Conservation (phyloP, 768 basidiomycete species). For the Obba rivulosa region DNA sequence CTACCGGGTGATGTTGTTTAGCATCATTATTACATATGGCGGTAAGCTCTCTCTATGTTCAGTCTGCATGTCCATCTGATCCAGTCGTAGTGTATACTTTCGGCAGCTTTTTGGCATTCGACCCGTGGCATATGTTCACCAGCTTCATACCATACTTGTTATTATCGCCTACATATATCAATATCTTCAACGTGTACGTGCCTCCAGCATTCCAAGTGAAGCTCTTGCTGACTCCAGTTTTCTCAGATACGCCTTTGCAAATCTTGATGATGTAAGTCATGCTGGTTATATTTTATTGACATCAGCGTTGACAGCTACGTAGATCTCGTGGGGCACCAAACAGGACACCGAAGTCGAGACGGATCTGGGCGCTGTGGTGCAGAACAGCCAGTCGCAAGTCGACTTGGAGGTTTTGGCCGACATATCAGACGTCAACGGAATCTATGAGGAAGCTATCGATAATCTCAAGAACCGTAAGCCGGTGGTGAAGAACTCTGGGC, state of each 20-base stretch:
- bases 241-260: constrained; percentile 75
- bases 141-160: constrained; percentile 87
- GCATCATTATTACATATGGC: constrained; percentile 82
- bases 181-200: constrained; percentile 69
- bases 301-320: background rate
- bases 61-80: constrained; percentile 2
- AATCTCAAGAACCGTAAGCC: constrained; percentile 61
- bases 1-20: constrained; percentile 77
- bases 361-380: constrained; percentile 80
- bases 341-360: constrained; percentile 68
- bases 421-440: constrained; percentile 73
- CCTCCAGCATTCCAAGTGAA: background rate
- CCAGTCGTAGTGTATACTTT: constrained; percentile 8
- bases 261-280: constrained; percentile 71
- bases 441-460: constrained; percentile 79
- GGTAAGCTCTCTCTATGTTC: constrained; percentile 33
- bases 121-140: constrained; percentile 96
- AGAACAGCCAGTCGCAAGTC: constrained; percentile 76
- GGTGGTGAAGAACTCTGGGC: constrained; percentile 27
- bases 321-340: constrained; percentile 98
- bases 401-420: constrained; percentile 84
- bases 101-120: constrained; percentile 27
- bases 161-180: constrained; percentile 77
- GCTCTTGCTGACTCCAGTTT: constrained; percentile 20
- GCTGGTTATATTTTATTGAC: constrained; percentile 4